Evolutionary conservation across 2,329 filamentous ascomycete genomes (phyloP), one percentile per base, ranked within the genome.

Genomic region (Hypoxylon sp.): DNA sequence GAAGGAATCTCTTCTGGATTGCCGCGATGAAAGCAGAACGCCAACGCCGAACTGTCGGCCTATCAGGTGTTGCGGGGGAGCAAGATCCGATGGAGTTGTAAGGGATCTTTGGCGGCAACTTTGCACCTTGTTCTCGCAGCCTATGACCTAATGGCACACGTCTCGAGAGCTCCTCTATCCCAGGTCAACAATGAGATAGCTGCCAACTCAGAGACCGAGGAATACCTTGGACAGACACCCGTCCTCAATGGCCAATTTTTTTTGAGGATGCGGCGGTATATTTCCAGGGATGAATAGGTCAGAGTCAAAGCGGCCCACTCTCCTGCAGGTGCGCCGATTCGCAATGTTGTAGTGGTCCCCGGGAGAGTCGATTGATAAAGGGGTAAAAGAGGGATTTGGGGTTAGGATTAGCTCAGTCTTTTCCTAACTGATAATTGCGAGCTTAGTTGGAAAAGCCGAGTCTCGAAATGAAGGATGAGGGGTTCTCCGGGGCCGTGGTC

Each of bases 251-350:
- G 44, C 26, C 24, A n/a, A 45, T 33, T 42, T 49, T 56, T 60
- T 40, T 60, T 28, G 62, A 55, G 8, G 16, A 18, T 64, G 53
- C 55, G 53, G 45, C 42, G 11, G 61, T 42, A 53, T 44, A 36
- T 53, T 51, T 45, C 22, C 24, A 52, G 53, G 46, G 36, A 51
- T 48, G 54, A 51, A 49, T 61, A 51, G 22, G 33, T 49, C 36
- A 55, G 52, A 60, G 52, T 42, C 18, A 45, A 11, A 16, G 20
- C 32, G 62, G 49, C 59, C 59, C 63, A 61, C 63, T 64, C 59
- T 50, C 60, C 45, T 64, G 64, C 52, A 56, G 32, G 48, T 20
- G 44, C 26, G 36, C 57, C 40, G 50, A 60, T 48, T 55, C 48
- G 54, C 54, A 56, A 38, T 46, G n/a, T 49, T 62, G 26, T 60